These are phyloP conservation scores for Triticum monococcum DNA, from an alignment of 176 grass and related monocot genomes.

Conservation along the genomic window DNA sequence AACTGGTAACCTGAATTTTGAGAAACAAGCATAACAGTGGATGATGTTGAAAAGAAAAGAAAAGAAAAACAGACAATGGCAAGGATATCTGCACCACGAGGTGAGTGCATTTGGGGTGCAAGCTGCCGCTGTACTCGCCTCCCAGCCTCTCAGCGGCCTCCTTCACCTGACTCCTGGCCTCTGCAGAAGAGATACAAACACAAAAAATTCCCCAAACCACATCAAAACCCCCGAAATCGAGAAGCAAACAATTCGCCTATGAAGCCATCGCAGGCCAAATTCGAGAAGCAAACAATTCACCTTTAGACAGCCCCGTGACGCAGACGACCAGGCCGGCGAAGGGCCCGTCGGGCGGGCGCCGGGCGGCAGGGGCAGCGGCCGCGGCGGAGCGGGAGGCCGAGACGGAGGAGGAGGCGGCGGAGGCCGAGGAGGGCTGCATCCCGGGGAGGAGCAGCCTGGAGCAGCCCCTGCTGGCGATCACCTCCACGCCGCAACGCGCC, in stretches of 20 bases:
- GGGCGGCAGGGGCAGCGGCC: background rate
- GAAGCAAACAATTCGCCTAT: background rate
- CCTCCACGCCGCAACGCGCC: constrained; percentile 69
- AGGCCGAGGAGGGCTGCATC: constrained; percentile 53
- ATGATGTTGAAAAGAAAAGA: background rate
- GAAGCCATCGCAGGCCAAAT: background rate
- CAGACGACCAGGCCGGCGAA: constrained; percentile 88
- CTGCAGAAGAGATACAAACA: constrained; percentile 20
- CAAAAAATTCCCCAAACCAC: background rate
- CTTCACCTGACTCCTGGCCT: constrained; percentile 91
- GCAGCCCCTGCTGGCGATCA: constrained; percentile 79
- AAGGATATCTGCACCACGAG: constrained; percentile 99
- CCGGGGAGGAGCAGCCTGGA: constrained; percentile 63
- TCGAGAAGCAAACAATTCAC: constrained; percentile 25
- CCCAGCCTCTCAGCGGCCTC: constrained; percentile 82
- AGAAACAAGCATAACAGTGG: background rate
- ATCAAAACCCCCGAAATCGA: background rate
- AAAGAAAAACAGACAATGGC: background rate
- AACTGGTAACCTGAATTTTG: background rate
- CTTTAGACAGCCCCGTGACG: constrained; percentile 96
- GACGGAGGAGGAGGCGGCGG: constrained; percentile 42
- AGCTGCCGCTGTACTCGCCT: constrained; percentile 85
- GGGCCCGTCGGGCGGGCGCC: constrained; percentile 34
- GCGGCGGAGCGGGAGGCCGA: constrained; percentile 25
- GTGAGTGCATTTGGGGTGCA: constrained; percentile 94